Evolutionary conservation across 2,329 filamentous ascomycete genomes (phyloP).

Genomic region (Cordyceps tenuipes): DNA sequence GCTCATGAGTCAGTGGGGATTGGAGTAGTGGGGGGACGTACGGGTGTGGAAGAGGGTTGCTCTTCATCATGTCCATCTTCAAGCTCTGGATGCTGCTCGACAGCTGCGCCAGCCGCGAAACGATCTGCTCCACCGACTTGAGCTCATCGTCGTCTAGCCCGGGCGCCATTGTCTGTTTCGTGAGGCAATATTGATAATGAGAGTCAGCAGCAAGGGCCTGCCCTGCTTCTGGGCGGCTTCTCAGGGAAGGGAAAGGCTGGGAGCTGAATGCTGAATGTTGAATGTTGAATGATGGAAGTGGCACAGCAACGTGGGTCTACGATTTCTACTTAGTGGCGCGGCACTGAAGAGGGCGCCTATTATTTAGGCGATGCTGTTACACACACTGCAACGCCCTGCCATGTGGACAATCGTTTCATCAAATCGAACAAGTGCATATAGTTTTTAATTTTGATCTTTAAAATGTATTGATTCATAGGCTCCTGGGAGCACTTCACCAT

Average conservation of each 20-base stretch:
- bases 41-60: constrained; percentile 60
- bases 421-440: too few relatives aligned
- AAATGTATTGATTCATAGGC: neutral
- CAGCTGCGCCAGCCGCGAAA: constrained; percentile 60
- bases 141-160: constrained; percentile 50
- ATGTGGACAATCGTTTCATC: too few relatives aligned
- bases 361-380: neutral
- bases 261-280: too few relatives aligned
- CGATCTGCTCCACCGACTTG: constrained; percentile 62
- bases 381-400: too few relatives aligned
- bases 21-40: constrained; percentile 28
- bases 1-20: neutral
- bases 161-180: constrained; percentile 31
- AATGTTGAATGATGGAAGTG: neutral
- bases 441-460: neutral
- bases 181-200: neutral
- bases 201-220: neutral
- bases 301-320: neutral
- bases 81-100: constrained; percentile 60
- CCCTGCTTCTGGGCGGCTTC: neutral
- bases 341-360: too few relatives aligned
- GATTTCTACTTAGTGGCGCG: neutral
- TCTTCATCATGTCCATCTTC: constrained; percentile 49
- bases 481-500: neutral
- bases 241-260: neutral